Base-by-base conservation (phyloP, 495 filamentous ascomycete genomes). In the Tuber brumale region DNA sequence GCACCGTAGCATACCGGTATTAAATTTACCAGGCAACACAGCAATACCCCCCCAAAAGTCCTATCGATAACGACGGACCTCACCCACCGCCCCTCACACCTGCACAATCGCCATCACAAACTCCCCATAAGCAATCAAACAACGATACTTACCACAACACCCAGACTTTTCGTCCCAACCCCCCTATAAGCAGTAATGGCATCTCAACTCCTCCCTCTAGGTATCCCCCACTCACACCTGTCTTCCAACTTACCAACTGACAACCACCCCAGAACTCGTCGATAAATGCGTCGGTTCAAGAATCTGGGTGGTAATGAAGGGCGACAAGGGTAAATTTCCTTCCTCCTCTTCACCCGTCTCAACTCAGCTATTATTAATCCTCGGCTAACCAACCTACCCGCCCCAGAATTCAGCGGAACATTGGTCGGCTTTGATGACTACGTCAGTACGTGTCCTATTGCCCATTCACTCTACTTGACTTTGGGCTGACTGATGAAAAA, bases 261-360 rank as follows among this genome's bases (percentile, higher is more conserved):
- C 44, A 43, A n/a, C 16, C 4, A 35, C 73, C 31, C 44, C 79
- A 97, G 95, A 99, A 85, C 88, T 99, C 82, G 97, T 99, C 85
- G 95, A 99, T 86, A 97, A 97, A 85, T 98, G 96, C 85, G 93
- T 98, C 75, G 95, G 96, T 51, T 97, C 95, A 35, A 91, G 91
- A 80, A 97, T 99, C 85, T 98, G 95, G 95, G 94, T 99, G 75
- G 89, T 99, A 84, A 98, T 98, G 95, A 97, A 98, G 86, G 93
- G 94, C 77, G 95, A 97, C 85, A 97, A 97, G 87, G 95, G 95
- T 92, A 83, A 79, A 75, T 57, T n/a, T 70, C 41, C 16, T 45
- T 39, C 57, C 69, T 66, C 39, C 45, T 72, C 69, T 46, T 23
- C 9, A 37, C 46, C 35, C 41, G 12, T 66, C 57, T 31, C 57